A percentile compares a stretch with the other conserved stretches of the same genome.
phyloP scores from a whole-genome alignment of 1,284 basidiomycete species.

The Trametes versicolor region DNA sequence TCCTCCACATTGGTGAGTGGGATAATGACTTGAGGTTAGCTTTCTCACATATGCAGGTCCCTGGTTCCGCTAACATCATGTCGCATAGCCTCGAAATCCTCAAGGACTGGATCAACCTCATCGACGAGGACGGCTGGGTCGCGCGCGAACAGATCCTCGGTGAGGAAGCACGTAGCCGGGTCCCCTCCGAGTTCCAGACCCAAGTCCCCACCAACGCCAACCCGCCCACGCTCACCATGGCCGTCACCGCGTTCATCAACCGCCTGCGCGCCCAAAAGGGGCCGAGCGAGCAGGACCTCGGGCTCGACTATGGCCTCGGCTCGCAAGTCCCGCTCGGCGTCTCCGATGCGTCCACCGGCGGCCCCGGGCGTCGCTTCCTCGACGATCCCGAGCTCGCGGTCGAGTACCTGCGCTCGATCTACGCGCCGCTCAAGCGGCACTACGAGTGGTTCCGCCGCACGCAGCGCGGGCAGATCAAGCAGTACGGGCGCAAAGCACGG shows the following conservation, averaged over 20 bases:
- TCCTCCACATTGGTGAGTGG: slow-evolving; percentile 90
- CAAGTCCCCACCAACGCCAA: slow-evolving; percentile 95
- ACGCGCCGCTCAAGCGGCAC: slow-evolving; percentile 85
- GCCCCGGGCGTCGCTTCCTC: slow-evolving; percentile 59
- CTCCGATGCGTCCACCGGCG: slow-evolving; percentile 18
- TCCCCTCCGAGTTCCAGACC: slow-evolving; percentile 87
- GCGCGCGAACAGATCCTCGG: slow-evolving; percentile 95
- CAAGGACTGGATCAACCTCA: slow-evolving; percentile 88
- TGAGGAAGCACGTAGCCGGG: slow-evolving; percentile 93
- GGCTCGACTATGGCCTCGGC: slow-evolving; percentile 63
- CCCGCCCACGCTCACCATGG: slow-evolving; percentile 93
- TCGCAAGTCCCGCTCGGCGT: slow-evolving; percentile 57
- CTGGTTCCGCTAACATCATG: neutral
- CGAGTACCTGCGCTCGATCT: slow-evolving; percentile 81
- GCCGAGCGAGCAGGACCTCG: slow-evolving; percentile 67
- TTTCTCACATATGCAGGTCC: neutral
- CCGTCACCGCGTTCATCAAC: slow-evolving; percentile 86
- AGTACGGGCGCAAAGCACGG: slow-evolving; percentile 84
- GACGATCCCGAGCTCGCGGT: slow-evolving; percentile 68
- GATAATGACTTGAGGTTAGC: slow-evolving; percentile 87
- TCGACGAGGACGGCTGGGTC: slow-evolving; percentile 95
- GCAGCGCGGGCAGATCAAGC: slow-evolving; percentile 92
- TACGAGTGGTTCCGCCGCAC: slow-evolving; percentile 97
- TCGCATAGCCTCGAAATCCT: slow-evolving; percentile 83
- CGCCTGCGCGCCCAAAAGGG: slow-evolving; percentile 66